Evolutionary conservation across 495 filamentous ascomycete genomes (phyloP), one percentile per base, ranked within the genome.

Genomic region (Aspergillus steynii): DNA sequence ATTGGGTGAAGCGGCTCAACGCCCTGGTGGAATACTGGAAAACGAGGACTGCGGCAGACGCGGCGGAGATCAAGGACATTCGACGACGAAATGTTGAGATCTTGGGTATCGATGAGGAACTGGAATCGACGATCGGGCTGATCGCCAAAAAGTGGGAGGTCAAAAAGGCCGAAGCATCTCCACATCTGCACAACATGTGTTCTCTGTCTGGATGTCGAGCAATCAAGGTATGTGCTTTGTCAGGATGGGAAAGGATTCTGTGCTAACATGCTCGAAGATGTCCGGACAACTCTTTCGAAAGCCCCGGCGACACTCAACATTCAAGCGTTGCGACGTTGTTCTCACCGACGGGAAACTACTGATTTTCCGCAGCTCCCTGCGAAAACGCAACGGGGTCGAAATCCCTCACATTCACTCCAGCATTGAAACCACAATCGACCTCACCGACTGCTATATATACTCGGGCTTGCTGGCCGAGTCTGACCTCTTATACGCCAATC

Each of bases 71-170:
- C 49, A 85, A 86, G 60, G 71, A 67, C 27, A 80, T 85, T 3
- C 82, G 88, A 5, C 71, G 77, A 51, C 73, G 74, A n/a, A 92
- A 92, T 56, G 75, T 90, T 27, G 73, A 82, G n/a, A 69, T 82
- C 15, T 74, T 91, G 45, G 80, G 83, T 50, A 87, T 91, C 53
- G 89, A 91, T 62, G 89, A 91, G 65, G 83, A 88, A 59, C 80
- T 83, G 67, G 89, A 92, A 70, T 86, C 89, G 2, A 70, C 82
- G 34, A 68, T 92, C 25, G 89, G 89, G 10, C 87, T 89, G 64
- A 88, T 85, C 65, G 88, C 85, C 0, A 72, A 77, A 50, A 91
- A 91, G 61, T 92, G 89, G 89, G 89, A 92, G 67, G 87, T 92
- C 29, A 85, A 80, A 29, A 79, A 86, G 59, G 83, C 87, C 2